Evolutionary conservation across 2,329 filamentous ascomycete species (phyloP).

Genomic region (Hypoxylon sp.): DNA sequence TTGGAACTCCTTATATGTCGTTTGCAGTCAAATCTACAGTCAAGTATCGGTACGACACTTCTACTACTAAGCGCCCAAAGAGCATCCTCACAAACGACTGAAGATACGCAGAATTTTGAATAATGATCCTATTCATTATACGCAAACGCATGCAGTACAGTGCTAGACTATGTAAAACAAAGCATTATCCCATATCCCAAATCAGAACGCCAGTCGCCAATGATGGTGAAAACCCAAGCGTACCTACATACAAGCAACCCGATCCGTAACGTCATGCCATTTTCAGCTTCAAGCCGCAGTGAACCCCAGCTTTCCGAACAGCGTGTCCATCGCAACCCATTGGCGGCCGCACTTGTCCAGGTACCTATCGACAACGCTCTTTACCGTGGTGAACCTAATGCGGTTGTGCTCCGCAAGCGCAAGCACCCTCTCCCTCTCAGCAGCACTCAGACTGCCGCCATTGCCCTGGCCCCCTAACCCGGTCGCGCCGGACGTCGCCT

Average conservation of each 20-base stretch:
- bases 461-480: slow-evolving; percentile 50
- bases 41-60: background rate
- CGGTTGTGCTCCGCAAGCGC: slow-evolving; percentile 88
- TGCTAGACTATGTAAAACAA: background rate
- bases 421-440: slow-evolving; percentile 75
- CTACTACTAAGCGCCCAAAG: background rate
- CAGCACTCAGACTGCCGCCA: slow-evolving; percentile 58
- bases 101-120: background rate
- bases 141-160: slow-evolving; percentile 2
- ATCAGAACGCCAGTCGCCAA: slow-evolving; percentile 23
- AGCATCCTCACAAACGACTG: background rate
- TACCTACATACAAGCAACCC: background rate
- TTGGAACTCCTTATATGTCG: background rate
- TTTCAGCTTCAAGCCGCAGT: slow-evolving; percentile 41
- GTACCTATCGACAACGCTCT: slow-evolving; percentile 84
- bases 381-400: slow-evolving; percentile 81
- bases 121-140: slow-evolving; percentile 23
- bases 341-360: slow-evolving; percentile 90
- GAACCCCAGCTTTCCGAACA: slow-evolving; percentile 81
- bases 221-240: slow-evolving; percentile 13
- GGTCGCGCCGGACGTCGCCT: slow-evolving; percentile 65
- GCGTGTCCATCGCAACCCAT: slow-evolving; percentile 93
- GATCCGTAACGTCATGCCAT: background rate
- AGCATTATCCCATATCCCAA: background rate
- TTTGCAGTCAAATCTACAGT: background rate